Conservation (phyloP, 768 basidiomycete genomes). For the Pulveroboletus sp. region DNA sequence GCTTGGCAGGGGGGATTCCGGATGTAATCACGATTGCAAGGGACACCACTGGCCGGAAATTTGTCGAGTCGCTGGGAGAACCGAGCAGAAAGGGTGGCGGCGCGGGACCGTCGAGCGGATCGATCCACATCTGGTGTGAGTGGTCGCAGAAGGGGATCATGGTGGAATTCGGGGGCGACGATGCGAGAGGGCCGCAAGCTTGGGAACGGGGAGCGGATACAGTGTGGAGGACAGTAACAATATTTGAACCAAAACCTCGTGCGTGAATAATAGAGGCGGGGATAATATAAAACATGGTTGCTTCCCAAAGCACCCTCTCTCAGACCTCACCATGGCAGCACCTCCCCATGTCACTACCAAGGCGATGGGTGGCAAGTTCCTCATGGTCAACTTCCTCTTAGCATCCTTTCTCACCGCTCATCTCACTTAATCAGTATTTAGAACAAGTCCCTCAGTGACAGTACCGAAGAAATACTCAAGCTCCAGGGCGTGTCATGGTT, state of each 20-base stretch:
- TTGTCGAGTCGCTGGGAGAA: conserved; percentile 75
- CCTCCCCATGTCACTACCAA: conserved; percentile 57
- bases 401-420: conserved; percentile 1
- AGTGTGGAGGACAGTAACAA: conserved; percentile 67
- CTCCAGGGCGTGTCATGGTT: conserved; percentile 75
- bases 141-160: conserved; percentile 80
- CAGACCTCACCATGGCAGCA: conserved; percentile 50
- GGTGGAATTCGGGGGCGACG: conserved; percentile 80
- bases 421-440: conserved; percentile 26
- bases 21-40: conserved; percentile 40
- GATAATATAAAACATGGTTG: conserved; percentile 4
- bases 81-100: conserved; percentile 91
- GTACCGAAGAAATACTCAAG: conserved; percentile 56
- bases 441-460: conserved; percentile 68
- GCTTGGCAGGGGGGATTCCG: conserved; percentile 37
- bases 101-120: conserved; percentile 74
- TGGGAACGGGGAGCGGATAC: conserved; percentile 87
- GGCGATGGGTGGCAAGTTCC: conserved; percentile 58
- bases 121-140: conserved; percentile 91
- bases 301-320: not conserved
- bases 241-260: conserved; percentile 41
- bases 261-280: not conserved
- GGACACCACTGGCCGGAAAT: conserved; percentile 68
- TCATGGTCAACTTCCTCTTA: conserved; percentile 44
- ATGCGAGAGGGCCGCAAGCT: conserved; percentile 74